Conservation (phyloP, 306 rosid species). For the Vicia villosa region DNA sequence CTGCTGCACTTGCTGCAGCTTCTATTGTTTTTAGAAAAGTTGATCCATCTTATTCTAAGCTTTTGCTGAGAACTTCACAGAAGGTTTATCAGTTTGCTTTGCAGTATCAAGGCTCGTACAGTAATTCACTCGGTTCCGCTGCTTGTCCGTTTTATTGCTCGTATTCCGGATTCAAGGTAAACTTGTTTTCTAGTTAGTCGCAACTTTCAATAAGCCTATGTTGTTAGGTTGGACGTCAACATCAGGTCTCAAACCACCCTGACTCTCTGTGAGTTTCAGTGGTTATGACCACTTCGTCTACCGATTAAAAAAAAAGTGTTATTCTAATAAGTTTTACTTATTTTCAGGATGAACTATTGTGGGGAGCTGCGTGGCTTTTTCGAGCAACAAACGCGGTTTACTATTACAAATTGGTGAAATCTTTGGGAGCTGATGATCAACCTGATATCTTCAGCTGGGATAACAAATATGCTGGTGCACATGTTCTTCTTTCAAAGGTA, state of each 20-base stretch:
- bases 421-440: slow-evolving; percentile 71
- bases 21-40: slow-evolving; percentile 72
- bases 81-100: slow-evolving; percentile 76
- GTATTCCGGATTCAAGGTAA: slow-evolving; percentile 86
- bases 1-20: slow-evolving; percentile 89
- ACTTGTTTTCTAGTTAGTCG: not conserved
- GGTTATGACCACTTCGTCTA: no score
- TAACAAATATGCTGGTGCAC: slow-evolving; percentile 93
- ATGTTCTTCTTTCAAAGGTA: slow-evolving; percentile 85
- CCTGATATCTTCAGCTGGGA: slow-evolving; percentile 96
- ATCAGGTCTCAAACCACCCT: no score
- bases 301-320: not conserved
- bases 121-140: slow-evolving; percentile 79
- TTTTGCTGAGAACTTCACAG: slow-evolving; percentile 59
- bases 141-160: slow-evolving; percentile 98
- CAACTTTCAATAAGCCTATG: not conserved
- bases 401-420: slow-evolving; percentile 62
- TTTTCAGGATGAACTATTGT: slow-evolving; percentile 76
- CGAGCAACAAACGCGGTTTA: slow-evolving; percentile 70
- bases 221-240: no score
- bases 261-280: no score
- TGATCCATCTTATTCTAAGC: slow-evolving; percentile 66
- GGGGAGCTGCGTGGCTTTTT: slow-evolving; percentile 96
- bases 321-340: not conserved
- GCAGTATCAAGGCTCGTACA: slow-evolving; percentile 70